These are phyloP conservation scores for Tetrahymena malaccensis DNA, from an alignment of 73 alveolate species.

Conservation along the genomic window DNA sequence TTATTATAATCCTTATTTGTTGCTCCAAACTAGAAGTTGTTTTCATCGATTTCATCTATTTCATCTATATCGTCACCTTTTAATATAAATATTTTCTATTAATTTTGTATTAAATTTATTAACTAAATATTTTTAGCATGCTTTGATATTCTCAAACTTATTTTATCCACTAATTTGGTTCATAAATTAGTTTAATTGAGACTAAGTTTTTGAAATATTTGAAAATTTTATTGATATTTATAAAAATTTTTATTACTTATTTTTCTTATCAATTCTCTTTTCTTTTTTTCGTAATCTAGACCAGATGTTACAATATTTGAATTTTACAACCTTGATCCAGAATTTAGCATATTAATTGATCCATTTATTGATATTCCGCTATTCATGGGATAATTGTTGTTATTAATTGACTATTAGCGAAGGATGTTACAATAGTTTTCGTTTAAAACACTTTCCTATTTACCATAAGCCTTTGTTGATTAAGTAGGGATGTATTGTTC, in stretches of 20 bases:
- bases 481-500: neutral
- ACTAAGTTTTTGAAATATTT: no score
- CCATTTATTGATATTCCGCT: neutral
- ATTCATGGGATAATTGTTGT: neutral
- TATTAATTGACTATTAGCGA: neutral
- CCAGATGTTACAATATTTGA: neutral
- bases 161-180: no score
- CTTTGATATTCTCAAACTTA: no score
- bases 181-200: no score
- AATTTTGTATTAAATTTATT: no score
- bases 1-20: neutral
- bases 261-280: neutral
- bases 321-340: neutral
- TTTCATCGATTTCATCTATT: neutral
- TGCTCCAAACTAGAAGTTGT: neutral
- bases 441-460: neutral
- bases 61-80: neutral
- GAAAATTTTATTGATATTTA: no score
- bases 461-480: neutral
- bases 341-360: neutral
- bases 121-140: no score
- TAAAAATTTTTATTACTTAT: neutral
- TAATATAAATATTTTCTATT: neutral
- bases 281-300: neutral
- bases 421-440: neutral